Base-by-base conservation (phyloP, 176 grass and related monocot genomes). In the Carex parvula region DNA sequence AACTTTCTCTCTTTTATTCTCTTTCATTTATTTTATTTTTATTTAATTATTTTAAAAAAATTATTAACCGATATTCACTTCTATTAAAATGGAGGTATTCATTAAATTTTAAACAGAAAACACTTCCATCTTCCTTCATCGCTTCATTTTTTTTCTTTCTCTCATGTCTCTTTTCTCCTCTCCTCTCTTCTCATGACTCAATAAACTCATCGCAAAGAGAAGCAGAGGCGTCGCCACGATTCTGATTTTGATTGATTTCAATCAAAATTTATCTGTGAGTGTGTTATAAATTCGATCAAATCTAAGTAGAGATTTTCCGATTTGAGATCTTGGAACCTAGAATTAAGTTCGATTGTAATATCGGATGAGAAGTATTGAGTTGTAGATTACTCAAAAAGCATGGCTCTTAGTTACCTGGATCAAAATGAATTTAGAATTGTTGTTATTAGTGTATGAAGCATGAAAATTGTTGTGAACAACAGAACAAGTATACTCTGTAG, bases 211-310 rank as follows among this genome's bases (percentile, higher is more conserved):
- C 37, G 79, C 75, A 93, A 89, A 69, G 91, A 93, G 63, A 94
- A 93, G 84, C 84, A 86, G 35, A 94, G 85, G 83, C 85, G 88
- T 82, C 80, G 89, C 71, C 95, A 87, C 54, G 90, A 97, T 82
- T 92, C 90, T 2, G 83, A 89, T 72, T 94, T 80, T 78, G 76
- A 88, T 86, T 78, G 52, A 78, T 78, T 78, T 78, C 21, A 4
- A 32, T 57, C 14, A 33, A 26, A 78, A 78, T 78, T 77, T 78
- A 13, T 32, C 1, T 33, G 30, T 52, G 73, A 18, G 22, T 35
- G 26, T 33, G 12, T 44, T 44, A 44, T 57, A 30, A 76, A 29
- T 7, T 17, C 52, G 4, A 26, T 78, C 22, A 35, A 78, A 57
- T 32, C 13, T n/a, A n/a, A n/a, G n/a, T n/a, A n/a, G n/a, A n/a